Conservation (phyloP, 306 rosid genomes). For the Abrus pulchellus region DNA sequence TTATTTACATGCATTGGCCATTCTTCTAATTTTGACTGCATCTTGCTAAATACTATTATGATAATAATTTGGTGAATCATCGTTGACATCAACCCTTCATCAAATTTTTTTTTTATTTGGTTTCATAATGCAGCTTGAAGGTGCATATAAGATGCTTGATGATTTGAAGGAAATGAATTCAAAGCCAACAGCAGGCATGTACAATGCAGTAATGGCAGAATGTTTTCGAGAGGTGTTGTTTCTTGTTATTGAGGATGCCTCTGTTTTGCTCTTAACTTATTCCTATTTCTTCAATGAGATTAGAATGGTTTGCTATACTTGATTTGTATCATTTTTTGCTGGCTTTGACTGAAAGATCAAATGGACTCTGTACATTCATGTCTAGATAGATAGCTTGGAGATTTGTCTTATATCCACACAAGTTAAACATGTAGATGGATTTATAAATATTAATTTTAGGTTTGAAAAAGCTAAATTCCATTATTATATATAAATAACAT, state of each 20-base stretch:
- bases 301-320: conserved; percentile 18
- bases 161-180: conserved; percentile 57
- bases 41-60: conserved; percentile 22
- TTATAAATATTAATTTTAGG: background rate
- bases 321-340: conserved; percentile 11
- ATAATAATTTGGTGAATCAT: conserved; percentile 25
- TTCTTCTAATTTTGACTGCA: conserved; percentile 25
- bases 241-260: conserved; percentile 33
- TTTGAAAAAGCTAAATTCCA: background rate
- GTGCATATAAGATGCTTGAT: conserved; percentile 67
- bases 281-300: conserved; percentile 25
- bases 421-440: background rate
- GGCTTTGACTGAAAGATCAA: background rate
- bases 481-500: background rate
- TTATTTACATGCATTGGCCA: conserved; percentile 8
- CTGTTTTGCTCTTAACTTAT: background rate
- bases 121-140: conserved; percentile 59
- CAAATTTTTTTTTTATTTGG: conserved; percentile 36
- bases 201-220: conserved; percentile 74
- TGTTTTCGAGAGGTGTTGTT: conserved; percentile 69
- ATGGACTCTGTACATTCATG: background rate
- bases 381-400: conserved; percentile 28
- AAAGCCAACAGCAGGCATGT: conserved; percentile 60
- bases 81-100: conserved; percentile 33
- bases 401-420: background rate